Evolutionary conservation across 495 filamentous ascomycete genomes (phyloP), one percentile per base, ranked within the genome.

Genomic region (Xylaria cubensis): DNA sequence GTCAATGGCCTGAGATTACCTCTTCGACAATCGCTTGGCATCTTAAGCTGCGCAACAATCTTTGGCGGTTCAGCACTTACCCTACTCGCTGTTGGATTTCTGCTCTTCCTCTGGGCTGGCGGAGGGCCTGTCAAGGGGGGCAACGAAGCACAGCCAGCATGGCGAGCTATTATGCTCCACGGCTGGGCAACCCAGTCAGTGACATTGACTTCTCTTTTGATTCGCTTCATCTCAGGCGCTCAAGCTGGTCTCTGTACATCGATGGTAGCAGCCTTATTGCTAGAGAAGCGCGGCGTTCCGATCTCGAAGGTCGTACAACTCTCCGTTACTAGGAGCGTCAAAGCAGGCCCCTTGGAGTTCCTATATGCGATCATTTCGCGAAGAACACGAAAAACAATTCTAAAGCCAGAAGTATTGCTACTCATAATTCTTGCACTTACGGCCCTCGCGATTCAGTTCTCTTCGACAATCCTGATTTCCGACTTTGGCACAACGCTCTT

Each of bases 161-260:
- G 61, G 61, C 61, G 61, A 41, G 7, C 6, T 26, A 64, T 64
- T 44, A 29, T 29, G 39, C 61, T 64, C 9, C 34, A 44, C 13
- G 61, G 39, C 61, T 42, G 39, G 39, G 36, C 39, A 1, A 64
- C 61, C 21, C 39, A 42, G 61, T 1, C 61, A 29, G 61, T 64
- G 9, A 64, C 61, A 1, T 26, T 64, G 36, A 64, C 61, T 12
- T 64, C 61, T 3, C 39, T 64, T 13, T 8, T 41, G 2, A n/a
- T 64, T 26, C 34, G 61, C 19, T 5, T 64, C 15, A 26, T 44
- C 4, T 42, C 39, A 44, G 34, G 17, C 24, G 34, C 61, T 10
- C 61, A 64, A 26, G 61, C 61, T 26, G 61, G 61, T 24, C 34
- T 64, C n/a, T 64, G 61, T 24, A 64, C 61, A 4, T 41, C 61